Base-by-base conservation (phyloP, 768 basidiomycete genomes). In the Mycena galopus region DNA sequence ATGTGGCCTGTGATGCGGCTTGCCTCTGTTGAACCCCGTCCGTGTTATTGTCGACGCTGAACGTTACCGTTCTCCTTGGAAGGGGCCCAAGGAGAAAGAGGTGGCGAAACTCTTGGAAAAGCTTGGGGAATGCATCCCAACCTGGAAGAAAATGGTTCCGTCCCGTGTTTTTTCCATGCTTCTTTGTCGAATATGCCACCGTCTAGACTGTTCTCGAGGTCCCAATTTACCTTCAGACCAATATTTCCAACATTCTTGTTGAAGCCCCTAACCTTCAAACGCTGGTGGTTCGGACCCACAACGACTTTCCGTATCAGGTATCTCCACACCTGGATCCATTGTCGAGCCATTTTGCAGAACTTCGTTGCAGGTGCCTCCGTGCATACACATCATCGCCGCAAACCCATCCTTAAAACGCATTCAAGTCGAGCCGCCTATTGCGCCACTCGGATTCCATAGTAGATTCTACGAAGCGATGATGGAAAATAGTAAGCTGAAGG, bases 391-490 rank as follows among this genome's bases (percentile, higher is more conserved):
- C 23, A 12, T 65, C 47, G 62, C 63, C 16, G 17, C 21, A 21
- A 65, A 65, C 25, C 53, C 63, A 19, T 50, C 63, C 14, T 25
- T 71, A 23, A 66, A 62, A 27, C 32, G 14, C 33, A 61, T 62
- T 44, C 59, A 30, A 30, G 29, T 44, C 50, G 60, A 44, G 37
- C 29, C 60, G 4, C 42, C 39, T 29, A 12, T 4, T 10, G 21
- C 27, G 39, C 37, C 25, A 7, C 25, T 11, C 58, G 2, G 4
- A 10, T 21, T 4, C 35, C 35, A n/a, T 23, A 2, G 27, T 2
- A 12, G 19, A 1, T 44, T 61, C 39, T 21, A 30, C 10, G 42
- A 29, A 30, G 42, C 21, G 3, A 29, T n/a, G 42, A 44, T 30
- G 60, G 10, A 21, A 29, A 19, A 61, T 21, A 21, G 4, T 19